A percentile compares a stretch with the other conserved stretches of the same genome.
Conservation (phyloP, 75 land plant species). For the Chamaecyparis obtusa region DNA sequence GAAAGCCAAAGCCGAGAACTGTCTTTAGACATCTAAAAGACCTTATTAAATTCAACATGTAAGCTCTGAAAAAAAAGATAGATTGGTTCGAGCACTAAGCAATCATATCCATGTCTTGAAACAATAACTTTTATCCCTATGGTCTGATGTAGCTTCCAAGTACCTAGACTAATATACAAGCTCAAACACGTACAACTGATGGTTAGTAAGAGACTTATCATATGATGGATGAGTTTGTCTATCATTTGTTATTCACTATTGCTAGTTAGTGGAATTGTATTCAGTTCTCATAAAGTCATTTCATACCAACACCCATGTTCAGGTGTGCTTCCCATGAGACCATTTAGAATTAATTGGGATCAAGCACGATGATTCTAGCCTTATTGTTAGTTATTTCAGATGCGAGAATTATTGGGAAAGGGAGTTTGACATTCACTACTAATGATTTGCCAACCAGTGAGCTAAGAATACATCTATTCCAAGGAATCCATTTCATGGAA, state of each 20-base stretch:
- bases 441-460: not conserved
- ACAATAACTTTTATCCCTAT: no score
- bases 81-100: no score
- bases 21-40: no score
- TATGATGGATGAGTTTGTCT: not conserved
- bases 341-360: not conserved
- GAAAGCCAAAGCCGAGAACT: no score
- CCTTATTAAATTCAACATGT: no score
- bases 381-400: not conserved
- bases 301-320: not conserved
- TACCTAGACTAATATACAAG: not conserved
- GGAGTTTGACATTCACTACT: not conserved
- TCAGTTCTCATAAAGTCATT: not conserved
- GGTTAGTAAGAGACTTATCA: not conserved
- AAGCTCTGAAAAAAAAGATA: no score
- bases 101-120: no score
- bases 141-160: not conserved
- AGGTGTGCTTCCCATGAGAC: not conserved
- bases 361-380: not conserved
- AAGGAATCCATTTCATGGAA: not conserved
- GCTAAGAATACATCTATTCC: not conserved
- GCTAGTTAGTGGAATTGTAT: not conserved
- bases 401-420: not conserved
- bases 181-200: not conserved
- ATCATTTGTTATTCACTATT: not conserved